These are phyloP conservation scores for Arabis hirsuta DNA, from an alignment of 345 rosid genomes.

Conservation along the genomic window DNA sequence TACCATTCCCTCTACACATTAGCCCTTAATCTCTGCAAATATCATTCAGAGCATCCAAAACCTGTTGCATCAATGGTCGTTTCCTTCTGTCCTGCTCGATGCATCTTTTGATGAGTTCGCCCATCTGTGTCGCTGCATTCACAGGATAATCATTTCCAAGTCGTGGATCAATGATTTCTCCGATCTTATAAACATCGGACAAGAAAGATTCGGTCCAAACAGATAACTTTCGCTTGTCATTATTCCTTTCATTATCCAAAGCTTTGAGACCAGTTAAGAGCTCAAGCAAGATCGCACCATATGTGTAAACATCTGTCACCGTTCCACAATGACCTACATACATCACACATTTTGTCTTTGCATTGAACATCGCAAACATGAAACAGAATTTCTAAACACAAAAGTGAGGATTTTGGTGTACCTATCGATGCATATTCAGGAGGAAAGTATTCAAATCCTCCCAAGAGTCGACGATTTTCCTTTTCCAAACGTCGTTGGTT, in stretches of 20 bases:
- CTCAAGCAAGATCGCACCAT: conserved; percentile 33
- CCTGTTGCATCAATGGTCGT: conserved; percentile 29
- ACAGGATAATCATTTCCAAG: conserved; percentile 23
- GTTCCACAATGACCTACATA: conserved; percentile 1
- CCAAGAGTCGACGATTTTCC: neutral
- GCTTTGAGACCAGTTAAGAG: conserved; percentile 9
- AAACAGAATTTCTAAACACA: neutral
- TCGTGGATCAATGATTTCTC: conserved; percentile 15
- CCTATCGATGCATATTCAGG: neutral
- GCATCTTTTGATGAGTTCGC: conserved; percentile 29
- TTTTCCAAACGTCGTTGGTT: neutral
- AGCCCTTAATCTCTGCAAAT: conserved; percentile 30
- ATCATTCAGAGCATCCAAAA: conserved; percentile 12
- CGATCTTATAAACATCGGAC: neutral
- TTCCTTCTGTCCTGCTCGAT: neutral
- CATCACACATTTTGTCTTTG: conserved; percentile 10
- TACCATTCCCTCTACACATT: neutral
- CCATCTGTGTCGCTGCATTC: conserved; percentile 5
- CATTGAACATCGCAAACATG: neutral
- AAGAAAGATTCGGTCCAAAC: conserved; percentile 30
- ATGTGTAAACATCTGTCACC: conserved; percentile 4
- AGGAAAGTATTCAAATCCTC: neutral
- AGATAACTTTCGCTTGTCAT: neutral
- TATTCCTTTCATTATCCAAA: neutral
- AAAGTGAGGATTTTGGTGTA: conserved; percentile 1